Percentiles rank a stretch among this genome's conserved stretches.
These are phyloP conservation scores for Flammula alnicola DNA, from an alignment of 1,284 basidiomycete genomes.

Conservation along the genomic window DNA sequence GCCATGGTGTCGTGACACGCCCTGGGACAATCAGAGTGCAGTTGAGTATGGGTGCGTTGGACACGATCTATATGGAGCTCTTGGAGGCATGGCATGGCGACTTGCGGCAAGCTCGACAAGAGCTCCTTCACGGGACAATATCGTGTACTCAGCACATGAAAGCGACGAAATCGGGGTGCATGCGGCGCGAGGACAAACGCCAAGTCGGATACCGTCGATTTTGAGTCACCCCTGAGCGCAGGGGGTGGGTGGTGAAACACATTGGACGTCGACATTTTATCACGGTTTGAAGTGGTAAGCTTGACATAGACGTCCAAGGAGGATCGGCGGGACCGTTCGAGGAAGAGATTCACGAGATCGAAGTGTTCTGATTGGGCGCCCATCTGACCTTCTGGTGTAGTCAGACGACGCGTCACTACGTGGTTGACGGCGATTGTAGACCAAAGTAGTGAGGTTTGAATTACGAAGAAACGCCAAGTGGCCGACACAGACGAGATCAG, in stretches of 20 bases:
- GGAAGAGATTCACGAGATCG: slow-evolving; percentile 2
- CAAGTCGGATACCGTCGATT: slow-evolving; percentile 2
- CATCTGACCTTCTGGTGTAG: neutral
- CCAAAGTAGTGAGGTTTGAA: slow-evolving; percentile 2
- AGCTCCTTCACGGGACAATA: slow-evolving; percentile 6
- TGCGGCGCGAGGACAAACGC: slow-evolving; percentile 5
- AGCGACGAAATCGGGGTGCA: slow-evolving; percentile 4
- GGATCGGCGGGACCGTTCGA: neutral
- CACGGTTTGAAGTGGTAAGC: slow-evolving; percentile 8
- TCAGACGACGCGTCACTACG: neutral
- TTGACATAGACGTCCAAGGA: slow-evolving; percentile 7
- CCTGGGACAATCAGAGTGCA: slow-evolving; percentile 11
- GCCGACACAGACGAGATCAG: slow-evolving; percentile 1
- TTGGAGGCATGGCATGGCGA: slow-evolving; percentile 8
- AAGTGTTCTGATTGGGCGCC: neutral
- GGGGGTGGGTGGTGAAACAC: neutral
- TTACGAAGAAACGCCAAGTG: slow-evolving; percentile 3
- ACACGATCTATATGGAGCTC: slow-evolving; percentile 12
- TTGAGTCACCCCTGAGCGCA: neutral
- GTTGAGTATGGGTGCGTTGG: slow-evolving; percentile 1
- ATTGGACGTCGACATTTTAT: slow-evolving; percentile 1
- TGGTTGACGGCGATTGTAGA: slow-evolving; percentile 8
- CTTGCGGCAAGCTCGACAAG: slow-evolving; percentile 5
- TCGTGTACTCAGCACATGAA: slow-evolving; percentile 10
- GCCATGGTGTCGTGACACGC: slow-evolving; percentile 6